Evolutionary conservation across 345 rosid genomes (phyloP).

Genomic region (Passiflora organensis): DNA sequence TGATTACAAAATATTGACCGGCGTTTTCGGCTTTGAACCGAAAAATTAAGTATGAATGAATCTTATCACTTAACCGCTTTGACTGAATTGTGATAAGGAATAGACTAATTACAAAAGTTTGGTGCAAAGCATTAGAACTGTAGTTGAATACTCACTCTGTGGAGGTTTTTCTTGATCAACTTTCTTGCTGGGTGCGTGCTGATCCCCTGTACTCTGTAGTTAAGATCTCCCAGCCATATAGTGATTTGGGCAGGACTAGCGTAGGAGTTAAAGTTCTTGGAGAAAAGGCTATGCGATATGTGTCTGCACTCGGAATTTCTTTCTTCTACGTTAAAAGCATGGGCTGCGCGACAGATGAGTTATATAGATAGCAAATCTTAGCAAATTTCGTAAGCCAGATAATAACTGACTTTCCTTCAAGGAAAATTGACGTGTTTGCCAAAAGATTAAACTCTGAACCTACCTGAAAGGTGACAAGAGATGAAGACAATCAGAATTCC

Average conservation of each 20-base stretch:
- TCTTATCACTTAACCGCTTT: no score
- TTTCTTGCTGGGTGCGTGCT: slow-evolving; percentile 43
- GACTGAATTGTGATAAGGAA: no score
- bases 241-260: slow-evolving; percentile 39
- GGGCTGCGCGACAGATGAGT: slow-evolving; percentile 27
- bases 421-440: neutral
- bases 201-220: slow-evolving; percentile 56
- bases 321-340: slow-evolving; percentile 43
- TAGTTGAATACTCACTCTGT: slow-evolving; percentile 26
- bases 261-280: slow-evolving; percentile 33
- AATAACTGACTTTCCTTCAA: no score
- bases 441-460: neutral
- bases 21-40: no score
- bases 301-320: slow-evolving; percentile 38
- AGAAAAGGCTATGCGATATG: slow-evolving; percentile 47
- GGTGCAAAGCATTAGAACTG: no score
- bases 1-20: neutral
- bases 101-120: no score
- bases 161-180: slow-evolving; percentile 48
- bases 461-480: slow-evolving; percentile 54
- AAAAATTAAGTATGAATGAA: no score
- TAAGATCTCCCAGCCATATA: slow-evolving; percentile 68
- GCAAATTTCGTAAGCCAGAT: no score
- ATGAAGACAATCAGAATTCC: slow-evolving; percentile 43
- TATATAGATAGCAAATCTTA: no score